Evolutionary conservation across 192 early-diverging fungal species (phyloP).

Genomic region (Backusella parvicylindrica): DNA sequence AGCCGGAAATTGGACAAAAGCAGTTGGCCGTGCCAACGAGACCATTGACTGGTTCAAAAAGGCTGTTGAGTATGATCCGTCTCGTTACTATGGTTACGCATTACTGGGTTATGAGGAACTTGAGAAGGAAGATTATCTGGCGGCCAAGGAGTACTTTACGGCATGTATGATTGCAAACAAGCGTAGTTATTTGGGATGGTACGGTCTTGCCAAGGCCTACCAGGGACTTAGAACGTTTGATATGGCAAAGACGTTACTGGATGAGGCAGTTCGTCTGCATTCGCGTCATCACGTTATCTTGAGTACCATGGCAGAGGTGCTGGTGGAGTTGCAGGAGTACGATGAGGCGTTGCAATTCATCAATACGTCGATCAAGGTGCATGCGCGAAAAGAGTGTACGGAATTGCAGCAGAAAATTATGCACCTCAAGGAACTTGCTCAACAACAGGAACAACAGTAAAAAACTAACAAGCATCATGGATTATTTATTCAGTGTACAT

Average conservation of each 20-base stretch:
- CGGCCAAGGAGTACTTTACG: conserved; percentile 24
- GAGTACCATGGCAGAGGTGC: conserved; percentile 27
- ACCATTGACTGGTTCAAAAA: conserved; percentile 28
- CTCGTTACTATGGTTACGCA: conserved; percentile 19
- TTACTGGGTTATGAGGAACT: conserved; percentile 32
- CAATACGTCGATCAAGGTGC: not conserved
- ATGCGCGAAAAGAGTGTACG: not conserved
- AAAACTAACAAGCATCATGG: too few relatives aligned
- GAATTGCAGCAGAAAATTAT: not conserved
- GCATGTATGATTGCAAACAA: conserved; percentile 25
- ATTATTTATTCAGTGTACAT: too few relatives aligned
- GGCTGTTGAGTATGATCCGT: conserved; percentile 19
- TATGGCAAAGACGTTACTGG: conserved; percentile 16
- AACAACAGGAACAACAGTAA: too few relatives aligned
- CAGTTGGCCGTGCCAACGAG: conserved; percentile 10
- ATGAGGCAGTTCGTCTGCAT: conserved; percentile 24
- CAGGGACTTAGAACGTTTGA: conserved; percentile 11
- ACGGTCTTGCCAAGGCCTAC: conserved; percentile 26
- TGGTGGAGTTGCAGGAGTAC: conserved; percentile 14
- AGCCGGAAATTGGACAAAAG: conserved; percentile 32
- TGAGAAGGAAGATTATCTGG: conserved; percentile 23
- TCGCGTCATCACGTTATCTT: conserved; percentile 26
- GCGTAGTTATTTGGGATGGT: conserved; percentile 29
- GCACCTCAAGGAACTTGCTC: too few relatives aligned
- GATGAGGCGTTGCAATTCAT: conserved; percentile 2